Evolutionary conservation across 495 filamentous ascomycete species (phyloP).

Genomic region (Xylaria bambusicola): DNA sequence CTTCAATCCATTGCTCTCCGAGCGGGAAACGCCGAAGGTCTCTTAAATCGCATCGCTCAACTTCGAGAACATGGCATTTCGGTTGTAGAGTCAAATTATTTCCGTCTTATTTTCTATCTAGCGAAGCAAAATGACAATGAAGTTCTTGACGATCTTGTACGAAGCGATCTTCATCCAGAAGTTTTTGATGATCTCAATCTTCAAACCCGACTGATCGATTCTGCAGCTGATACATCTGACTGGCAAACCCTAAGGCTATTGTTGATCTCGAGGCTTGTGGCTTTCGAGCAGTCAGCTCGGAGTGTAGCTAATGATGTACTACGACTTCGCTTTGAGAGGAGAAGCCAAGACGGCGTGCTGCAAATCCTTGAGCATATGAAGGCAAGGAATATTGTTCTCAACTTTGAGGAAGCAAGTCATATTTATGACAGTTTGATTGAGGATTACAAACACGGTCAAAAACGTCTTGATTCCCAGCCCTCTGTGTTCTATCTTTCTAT

Average conservation of each 20-base stretch:
- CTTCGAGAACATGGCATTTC: constrained; percentile 62
- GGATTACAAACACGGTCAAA: constrained; percentile 18
- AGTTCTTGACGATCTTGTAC: constrained; percentile 60
- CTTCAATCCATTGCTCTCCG: constrained; percentile 69
- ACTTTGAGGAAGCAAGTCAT: constrained; percentile 19
- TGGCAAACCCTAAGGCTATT: constrained; percentile 35
- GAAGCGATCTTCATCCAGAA: constrained; percentile 76
- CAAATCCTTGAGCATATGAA: constrained; percentile 37
- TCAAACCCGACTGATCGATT: constrained; percentile 48
- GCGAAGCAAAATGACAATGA: constrained; percentile 55
- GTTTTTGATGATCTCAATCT: constrained; percentile 62
- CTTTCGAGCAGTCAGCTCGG: constrained; percentile 22
- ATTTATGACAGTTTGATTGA: constrained; percentile 26
- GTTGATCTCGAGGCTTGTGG: constrained; percentile 28
- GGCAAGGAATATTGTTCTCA: constrained; percentile 25
- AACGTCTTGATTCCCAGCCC: constrained; percentile 18
- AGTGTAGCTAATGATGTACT: constrained; percentile 29
- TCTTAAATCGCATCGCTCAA: constrained; percentile 57
- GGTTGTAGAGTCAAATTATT: constrained; percentile 59
- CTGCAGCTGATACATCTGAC: constrained; percentile 27
- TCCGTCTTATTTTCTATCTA: constrained; percentile 58
- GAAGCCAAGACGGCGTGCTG: constrained; percentile 22
- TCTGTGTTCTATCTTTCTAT: constrained; percentile 28
- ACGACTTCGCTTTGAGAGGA: constrained; percentile 20
- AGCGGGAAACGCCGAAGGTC: constrained; percentile 52